Percentiles rank a stretch among this genome's conserved stretches.
Evolutionary conservation across 306 rosid genomes (phyloP).

Genomic region (Rubus idaeus): DNA sequence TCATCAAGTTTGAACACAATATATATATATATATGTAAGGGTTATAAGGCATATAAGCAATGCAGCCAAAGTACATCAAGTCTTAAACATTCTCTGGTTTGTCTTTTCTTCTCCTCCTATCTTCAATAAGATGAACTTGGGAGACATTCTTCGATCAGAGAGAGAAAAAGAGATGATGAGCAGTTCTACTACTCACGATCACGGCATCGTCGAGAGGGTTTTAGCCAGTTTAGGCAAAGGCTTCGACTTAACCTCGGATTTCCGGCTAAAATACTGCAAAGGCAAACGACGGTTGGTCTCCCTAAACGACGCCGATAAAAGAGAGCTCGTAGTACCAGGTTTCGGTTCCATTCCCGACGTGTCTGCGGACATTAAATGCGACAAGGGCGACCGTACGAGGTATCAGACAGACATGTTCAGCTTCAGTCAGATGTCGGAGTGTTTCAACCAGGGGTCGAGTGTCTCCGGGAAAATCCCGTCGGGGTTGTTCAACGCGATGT

Average conservation of each 20-base stretch:
- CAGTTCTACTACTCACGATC: background rate
- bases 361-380: constrained; percentile 75
- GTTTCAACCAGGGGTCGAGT: constrained; percentile 54
- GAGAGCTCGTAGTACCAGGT: constrained; percentile 54
- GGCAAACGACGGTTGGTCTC: constrained; percentile 53
- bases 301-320: constrained; percentile 46
- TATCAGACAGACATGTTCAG: constrained; percentile 70
- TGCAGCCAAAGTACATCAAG: background rate
- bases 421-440: constrained; percentile 87
- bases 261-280: constrained; percentile 76
- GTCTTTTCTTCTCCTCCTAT: background rate
- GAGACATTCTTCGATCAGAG: background rate
- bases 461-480: constrained; percentile 77
- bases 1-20: background rate
- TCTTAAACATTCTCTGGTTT: background rate
- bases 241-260: constrained; percentile 84
- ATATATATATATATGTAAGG: background rate
- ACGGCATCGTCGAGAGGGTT: constrained; percentile 46
- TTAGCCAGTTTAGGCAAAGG: constrained; percentile 81
- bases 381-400: constrained; percentile 76
- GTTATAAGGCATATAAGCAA: no score
- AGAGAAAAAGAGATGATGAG: constrained; percentile 6
- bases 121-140: background rate
- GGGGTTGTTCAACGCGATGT: constrained; percentile 64
- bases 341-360: constrained; percentile 45